Conservation (phyloP, 2,329 filamentous ascomycete species). For the Penicillium palitans region DNA sequence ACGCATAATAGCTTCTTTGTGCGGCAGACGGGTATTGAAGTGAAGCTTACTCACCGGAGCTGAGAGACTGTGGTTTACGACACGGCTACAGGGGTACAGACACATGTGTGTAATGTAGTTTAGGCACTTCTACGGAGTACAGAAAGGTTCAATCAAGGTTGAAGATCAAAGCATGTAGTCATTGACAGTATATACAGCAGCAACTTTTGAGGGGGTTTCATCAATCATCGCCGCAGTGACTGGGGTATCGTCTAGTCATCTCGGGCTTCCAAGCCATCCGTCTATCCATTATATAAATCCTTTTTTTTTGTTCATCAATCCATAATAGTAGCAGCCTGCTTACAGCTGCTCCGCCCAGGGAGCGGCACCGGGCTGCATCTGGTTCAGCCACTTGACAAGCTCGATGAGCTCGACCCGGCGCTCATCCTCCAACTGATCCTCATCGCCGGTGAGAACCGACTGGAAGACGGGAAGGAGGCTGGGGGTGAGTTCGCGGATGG, state of each 20-base stretch:
- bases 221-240: constrained; percentile 33
- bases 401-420: constrained; percentile 49
- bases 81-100: neutral
- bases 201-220: constrained; percentile 30
- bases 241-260: constrained; percentile 38
- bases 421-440: constrained; percentile 51
- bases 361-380: constrained; percentile 44
- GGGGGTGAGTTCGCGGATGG: constrained; percentile 48
- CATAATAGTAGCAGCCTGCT: constrained; percentile 21
- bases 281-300: constrained; percentile 32
- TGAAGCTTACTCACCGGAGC: constrained; percentile 30
- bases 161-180: constrained; percentile 14
- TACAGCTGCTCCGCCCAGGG: constrained; percentile 43
- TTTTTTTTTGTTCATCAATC: constrained; percentile 18
- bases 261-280: constrained; percentile 25
- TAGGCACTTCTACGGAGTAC: neutral
- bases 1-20: constrained; percentile 61
- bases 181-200: constrained; percentile 31
- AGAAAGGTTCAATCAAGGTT: neutral
- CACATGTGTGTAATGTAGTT: neutral
- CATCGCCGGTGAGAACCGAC: constrained; percentile 46
- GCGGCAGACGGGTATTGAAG: constrained; percentile 57
- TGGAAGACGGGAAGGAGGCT: constrained; percentile 51
- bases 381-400: constrained; percentile 51
- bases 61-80: neutral